These are phyloP conservation scores for Canavalia gladiata DNA, from an alignment of 306 rosid species.

Conservation along the genomic window DNA sequence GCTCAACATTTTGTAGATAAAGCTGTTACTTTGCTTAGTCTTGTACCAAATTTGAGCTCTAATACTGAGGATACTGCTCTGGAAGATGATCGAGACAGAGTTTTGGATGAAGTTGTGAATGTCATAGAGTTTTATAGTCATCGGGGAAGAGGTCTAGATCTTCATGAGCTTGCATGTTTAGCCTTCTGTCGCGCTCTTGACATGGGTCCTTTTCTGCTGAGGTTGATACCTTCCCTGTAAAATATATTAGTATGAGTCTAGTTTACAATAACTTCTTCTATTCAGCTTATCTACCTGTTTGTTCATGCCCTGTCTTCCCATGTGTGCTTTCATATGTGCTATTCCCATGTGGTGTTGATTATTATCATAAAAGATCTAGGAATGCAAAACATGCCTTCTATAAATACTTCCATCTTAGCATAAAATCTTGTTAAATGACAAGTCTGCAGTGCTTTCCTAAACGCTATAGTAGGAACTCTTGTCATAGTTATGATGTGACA, in stretches of 20 bases:
- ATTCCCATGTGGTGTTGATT: background rate
- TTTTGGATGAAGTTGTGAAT: slow-evolving; percentile 55
- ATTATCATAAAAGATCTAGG: slow-evolving; percentile 24
- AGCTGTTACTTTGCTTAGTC: slow-evolving; percentile 65
- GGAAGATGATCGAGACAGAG: slow-evolving; percentile 45
- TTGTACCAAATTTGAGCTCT: slow-evolving; percentile 68
- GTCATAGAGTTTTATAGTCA: slow-evolving; percentile 61
- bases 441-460: slow-evolving; percentile 24
- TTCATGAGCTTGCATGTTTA: slow-evolving; percentile 86
- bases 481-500: background rate
- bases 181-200: slow-evolving; percentile 85
- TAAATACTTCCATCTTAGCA: background rate
- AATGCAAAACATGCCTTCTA: background rate
- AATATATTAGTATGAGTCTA: background rate
- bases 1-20: slow-evolving; percentile 62
- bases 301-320: background rate
- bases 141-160: slow-evolving; percentile 78
- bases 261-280: background rate
- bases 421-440: slow-evolving; percentile 9
- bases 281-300: slow-evolving; percentile 6
- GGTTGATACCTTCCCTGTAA: slow-evolving; percentile 58
- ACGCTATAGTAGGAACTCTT: background rate
- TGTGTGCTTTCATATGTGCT: background rate
- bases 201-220: slow-evolving; percentile 67
- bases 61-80: slow-evolving; percentile 49